Evolutionary conservation across 1,139 yeast genomes (phyloP), one percentile per base, ranked within the genome.

Genomic region (Zygoascus sp.): DNA sequence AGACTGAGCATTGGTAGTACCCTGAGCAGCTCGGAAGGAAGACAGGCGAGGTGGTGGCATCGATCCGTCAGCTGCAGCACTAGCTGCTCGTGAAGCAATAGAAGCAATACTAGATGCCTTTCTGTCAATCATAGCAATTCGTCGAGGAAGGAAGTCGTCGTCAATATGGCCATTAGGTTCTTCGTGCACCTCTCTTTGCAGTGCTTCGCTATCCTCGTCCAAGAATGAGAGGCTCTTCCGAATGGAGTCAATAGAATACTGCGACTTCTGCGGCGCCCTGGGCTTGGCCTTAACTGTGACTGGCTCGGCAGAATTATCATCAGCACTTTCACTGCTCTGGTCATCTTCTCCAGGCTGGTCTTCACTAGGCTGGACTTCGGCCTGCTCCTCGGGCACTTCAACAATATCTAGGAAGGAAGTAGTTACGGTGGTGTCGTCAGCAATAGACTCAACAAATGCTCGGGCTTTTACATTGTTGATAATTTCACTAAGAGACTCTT

Each of bases 401-500:
- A 7, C 50, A 53, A 20, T 55, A 17, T 30, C 42, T 25, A 40
- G 20, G 60, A 32, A 52, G 48, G n/a, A 49, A 5, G 52, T 28
- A 23, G 43, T 49, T 10, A 49, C 22, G 8, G 44, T 36, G 2
- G 49, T 43, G 22, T 53, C 52, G 46, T 81, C 90, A 36, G 83
- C 77, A 56, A 85, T 82, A 20, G 86, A 75, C 23, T 79, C 80
- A 58, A 83, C 82, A 60, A 88, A 88, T 0, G 96, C 90, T 54
- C 76, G 74, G 2, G 88, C 75, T 58, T 77, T 84, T 16, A 81
- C 80, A 57, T 76, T 76, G 21, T 68, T 67, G 2, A 76, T 72
- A 48, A 80, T 64, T 40, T 70, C 73, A 47, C 74, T 74, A 36
- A 77, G 62, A 37, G 74, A 74, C 46, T 75, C 78, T 57, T 76